phyloP scores from a whole-genome alignment of 2,329 filamentous ascomycete genomes.

The Alternaria brassicae region DNA sequence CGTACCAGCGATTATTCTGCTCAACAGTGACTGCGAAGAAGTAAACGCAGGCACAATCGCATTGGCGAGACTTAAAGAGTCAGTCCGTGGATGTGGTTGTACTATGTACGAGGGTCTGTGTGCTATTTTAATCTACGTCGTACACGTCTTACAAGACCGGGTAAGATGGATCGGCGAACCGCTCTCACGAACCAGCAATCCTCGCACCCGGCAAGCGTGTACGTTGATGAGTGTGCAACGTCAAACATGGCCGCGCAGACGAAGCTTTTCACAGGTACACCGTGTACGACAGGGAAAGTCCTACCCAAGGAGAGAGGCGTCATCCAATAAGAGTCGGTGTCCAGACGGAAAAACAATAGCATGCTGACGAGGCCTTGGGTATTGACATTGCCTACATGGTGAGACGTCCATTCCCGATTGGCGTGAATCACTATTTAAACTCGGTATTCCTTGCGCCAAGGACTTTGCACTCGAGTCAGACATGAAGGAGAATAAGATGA shows the following conservation, averaged over 20 bases:
- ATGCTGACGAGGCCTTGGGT: conserved; percentile 19
- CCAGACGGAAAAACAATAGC: not conserved
- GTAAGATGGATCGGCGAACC: not conserved
- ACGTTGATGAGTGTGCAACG: not conserved
- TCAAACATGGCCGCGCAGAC: not conserved
- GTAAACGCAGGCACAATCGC: not conserved
- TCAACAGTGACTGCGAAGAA: not conserved
- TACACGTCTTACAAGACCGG: not conserved
- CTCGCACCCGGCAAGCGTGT: not conserved
- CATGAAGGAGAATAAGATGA: not conserved
- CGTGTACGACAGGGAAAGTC: not conserved
- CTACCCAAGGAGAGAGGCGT: not conserved
- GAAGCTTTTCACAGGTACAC: not conserved
- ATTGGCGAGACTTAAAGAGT: not conserved
- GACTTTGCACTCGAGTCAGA: not conserved
- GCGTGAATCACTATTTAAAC: conserved; percentile 9
- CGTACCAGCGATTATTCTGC: not conserved
- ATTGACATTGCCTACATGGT: not conserved
- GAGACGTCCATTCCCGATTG: conserved; percentile 3
- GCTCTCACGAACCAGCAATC: not conserved
- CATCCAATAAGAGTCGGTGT: not conserved
- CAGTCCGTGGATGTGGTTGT: not conserved
- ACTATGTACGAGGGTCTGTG: not conserved
- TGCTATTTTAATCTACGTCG: not conserved
- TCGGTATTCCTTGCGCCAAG: too few relatives aligned